These are phyloP conservation scores for Dictyophora rubrovolvata DNA, from an alignment of 768 basidiomycete species.

Conservation along the genomic window DNA sequence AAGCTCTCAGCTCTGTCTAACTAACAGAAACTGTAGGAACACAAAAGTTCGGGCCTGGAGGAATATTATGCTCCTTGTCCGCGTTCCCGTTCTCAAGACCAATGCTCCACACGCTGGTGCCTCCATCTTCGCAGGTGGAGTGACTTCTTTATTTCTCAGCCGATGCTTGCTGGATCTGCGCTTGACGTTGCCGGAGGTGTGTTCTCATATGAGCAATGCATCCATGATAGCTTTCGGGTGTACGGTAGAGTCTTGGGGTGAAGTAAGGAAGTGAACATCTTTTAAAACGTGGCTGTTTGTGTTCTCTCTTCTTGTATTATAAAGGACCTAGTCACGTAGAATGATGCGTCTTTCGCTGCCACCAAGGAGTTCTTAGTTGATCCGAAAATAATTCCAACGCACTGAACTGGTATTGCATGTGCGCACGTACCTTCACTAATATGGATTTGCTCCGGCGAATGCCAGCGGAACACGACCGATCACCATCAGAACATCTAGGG, in stretches of 20 bases:
- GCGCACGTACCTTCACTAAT: no score
- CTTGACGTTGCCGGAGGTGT: constrained; percentile 5
- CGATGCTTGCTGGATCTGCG: neutral
- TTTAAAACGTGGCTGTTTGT: neutral
- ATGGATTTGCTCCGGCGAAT: no score
- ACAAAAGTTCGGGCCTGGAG: constrained; percentile 90
- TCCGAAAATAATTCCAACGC: no score
- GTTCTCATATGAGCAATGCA: constrained; percentile 4
- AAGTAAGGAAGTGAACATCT: constrained; percentile 4
- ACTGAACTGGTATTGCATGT: no score
- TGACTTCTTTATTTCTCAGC: constrained; percentile 4
- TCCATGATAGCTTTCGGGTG: constrained; percentile 4
- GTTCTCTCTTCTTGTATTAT: no score
- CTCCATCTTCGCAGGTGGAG: constrained; percentile 7
- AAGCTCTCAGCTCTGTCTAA: neutral
- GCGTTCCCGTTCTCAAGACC: constrained; percentile 41
- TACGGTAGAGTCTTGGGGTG: constrained; percentile 2
- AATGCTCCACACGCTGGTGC: constrained; percentile 6
- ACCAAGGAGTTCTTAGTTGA: no score
- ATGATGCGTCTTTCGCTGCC: no score
- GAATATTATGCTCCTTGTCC: constrained; percentile 75
- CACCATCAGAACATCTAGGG: no score
- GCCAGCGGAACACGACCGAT: no score
- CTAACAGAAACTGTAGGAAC: constrained; percentile 44
- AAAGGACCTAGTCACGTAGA: no score